Percentiles rank a stretch among this genome's conserved stretches.
Evolutionary conservation across 257 asterid genomes (phyloP).

Genomic region (Solanum piurae): DNA sequence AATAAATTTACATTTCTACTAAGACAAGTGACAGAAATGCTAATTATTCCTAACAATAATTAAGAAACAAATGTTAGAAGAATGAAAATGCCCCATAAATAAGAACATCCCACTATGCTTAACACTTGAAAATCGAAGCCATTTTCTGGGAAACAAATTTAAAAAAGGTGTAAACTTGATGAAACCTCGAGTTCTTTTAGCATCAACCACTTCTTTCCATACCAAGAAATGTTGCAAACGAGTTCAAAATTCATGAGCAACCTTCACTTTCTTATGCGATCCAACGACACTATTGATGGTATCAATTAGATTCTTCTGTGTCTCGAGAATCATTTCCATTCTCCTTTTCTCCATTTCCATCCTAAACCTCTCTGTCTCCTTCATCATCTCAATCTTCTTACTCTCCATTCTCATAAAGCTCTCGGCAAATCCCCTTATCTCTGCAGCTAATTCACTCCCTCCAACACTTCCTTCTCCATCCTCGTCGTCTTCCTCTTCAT

Average conservation of each 20-base stretch:
- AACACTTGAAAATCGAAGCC: not conserved
- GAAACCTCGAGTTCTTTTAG: not conserved
- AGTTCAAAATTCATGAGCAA: conserved; percentile 29
- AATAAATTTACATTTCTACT: not conserved
- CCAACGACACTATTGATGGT: conserved; percentile 56
- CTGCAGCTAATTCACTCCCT: conserved; percentile 55
- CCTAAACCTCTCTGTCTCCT: conserved; percentile 44
- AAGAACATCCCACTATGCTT: not conserved
- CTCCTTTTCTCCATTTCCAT: conserved; percentile 88
- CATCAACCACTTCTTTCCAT: not conserved
- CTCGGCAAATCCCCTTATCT: conserved; percentile 66
- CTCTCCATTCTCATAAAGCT: conserved; percentile 75
- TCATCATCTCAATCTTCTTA: conserved; percentile 73
- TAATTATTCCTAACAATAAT: not conserved
- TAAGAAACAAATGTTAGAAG: not conserved
- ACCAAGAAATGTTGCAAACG: not conserved
- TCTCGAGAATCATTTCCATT: conserved; percentile 73
- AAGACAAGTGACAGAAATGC: not conserved
- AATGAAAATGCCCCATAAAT: not conserved
- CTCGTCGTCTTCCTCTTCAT: conserved; percentile 20
- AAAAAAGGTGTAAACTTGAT: not conserved
- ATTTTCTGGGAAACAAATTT: not conserved
- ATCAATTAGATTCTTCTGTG: conserved; percentile 61
- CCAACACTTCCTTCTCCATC: conserved; percentile 18
- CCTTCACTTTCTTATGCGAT: conserved; percentile 43